Conservation (phyloP, 306 rosid genomes). For the Rosa lucieae region DNA sequence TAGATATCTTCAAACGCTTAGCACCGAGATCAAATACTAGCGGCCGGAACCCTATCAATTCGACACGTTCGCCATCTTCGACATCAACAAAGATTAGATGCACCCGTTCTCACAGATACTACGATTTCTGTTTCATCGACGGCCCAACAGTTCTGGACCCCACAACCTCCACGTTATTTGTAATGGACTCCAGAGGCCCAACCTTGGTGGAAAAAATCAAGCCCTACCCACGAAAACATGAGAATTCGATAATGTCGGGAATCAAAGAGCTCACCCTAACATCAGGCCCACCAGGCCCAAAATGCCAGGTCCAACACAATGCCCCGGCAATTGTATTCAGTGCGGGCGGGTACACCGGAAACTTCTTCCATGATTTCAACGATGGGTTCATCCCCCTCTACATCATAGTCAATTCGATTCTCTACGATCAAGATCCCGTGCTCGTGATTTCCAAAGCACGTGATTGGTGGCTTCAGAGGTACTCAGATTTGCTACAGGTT, state of each 20-base stretch:
- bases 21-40: background rate
- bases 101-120: slow-evolving; percentile 32
- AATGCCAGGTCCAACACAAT: slow-evolving; percentile 32
- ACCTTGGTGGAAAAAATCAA: slow-evolving; percentile 28
- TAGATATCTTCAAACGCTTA: background rate
- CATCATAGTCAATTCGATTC: slow-evolving; percentile 31
- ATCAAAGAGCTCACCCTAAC: slow-evolving; percentile 35
- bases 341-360: slow-evolving; percentile 42
- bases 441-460: slow-evolving; percentile 41
- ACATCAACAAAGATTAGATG: slow-evolving; percentile 26
- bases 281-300: slow-evolving; percentile 36
- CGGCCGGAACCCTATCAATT: background rate
- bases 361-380: slow-evolving; percentile 53
- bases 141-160: slow-evolving; percentile 43
- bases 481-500: slow-evolving; percentile 16
- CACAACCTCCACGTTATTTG: slow-evolving; percentile 35
- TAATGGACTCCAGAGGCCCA: slow-evolving; percentile 16
- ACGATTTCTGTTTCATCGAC: slow-evolving; percentile 40
- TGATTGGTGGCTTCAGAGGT: slow-evolving; percentile 49
- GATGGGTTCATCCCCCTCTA: slow-evolving; percentile 49
- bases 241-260: slow-evolving; percentile 22
- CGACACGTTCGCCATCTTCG: background rate
- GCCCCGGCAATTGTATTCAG: slow-evolving; percentile 40
- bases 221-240: slow-evolving; percentile 43
- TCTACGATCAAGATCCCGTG: slow-evolving; percentile 13